Conservation (phyloP, 495 filamentous ascomycete species). For the Alectoria sarmentosa region DNA sequence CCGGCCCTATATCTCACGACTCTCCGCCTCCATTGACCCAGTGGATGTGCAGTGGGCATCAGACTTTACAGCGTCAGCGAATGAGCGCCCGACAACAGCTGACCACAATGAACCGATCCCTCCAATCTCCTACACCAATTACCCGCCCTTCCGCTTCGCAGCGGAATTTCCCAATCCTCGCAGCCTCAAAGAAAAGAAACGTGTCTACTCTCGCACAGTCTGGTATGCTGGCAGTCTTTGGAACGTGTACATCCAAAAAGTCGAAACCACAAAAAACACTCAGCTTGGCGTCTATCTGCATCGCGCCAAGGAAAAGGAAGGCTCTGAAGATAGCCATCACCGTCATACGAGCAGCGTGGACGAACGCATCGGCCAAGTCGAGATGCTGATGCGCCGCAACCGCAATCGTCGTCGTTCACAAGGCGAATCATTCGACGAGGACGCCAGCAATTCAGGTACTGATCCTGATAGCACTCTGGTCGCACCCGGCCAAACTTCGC, state of each 20-base stretch:
- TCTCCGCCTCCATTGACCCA: constrained; percentile 40
- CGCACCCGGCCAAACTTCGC: constrained; percentile 20
- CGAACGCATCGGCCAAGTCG: constrained; percentile 42
- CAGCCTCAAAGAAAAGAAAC: constrained; percentile 51
- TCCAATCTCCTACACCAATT: constrained; percentile 45
- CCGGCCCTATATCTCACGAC: constrained; percentile 30
- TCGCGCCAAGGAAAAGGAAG: constrained; percentile 51
- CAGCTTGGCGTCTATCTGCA: constrained; percentile 56
- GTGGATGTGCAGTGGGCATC: constrained; percentile 45
- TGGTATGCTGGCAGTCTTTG: constrained; percentile 55
- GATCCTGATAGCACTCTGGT: constrained; percentile 32
- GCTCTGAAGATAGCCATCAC: constrained; percentile 34
- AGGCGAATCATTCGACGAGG: constrained; percentile 29
- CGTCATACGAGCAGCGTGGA: constrained; percentile 36
- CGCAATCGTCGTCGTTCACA: constrained; percentile 27
- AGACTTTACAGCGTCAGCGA: constrained; percentile 39
- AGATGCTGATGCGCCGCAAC: constrained; percentile 39
- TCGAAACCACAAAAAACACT: constrained; percentile 44
- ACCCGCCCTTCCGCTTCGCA: constrained; percentile 52
- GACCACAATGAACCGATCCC: constrained; percentile 28
- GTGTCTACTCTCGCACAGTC: constrained; percentile 54
- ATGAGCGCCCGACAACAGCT: constrained; percentile 31
- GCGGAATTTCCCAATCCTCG: constrained; percentile 52
- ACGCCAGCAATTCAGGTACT: constrained; percentile 37
- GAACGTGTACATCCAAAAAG: constrained; percentile 59